Conservation (phyloP, 768 basidiomycete genomes). For the Tephrocybe sp. region DNA sequence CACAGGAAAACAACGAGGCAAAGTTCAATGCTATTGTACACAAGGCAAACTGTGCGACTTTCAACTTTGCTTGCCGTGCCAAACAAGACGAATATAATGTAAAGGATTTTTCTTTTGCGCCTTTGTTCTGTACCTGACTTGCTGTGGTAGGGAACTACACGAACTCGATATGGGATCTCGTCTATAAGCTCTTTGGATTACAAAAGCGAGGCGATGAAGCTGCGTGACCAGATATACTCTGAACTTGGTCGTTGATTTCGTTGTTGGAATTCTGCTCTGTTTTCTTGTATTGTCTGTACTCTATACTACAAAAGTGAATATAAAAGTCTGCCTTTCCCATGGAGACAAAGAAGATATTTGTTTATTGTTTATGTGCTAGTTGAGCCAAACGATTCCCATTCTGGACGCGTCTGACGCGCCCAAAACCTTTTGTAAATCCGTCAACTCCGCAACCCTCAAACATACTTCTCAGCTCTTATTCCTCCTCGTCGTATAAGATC, state of each 20-base stretch:
- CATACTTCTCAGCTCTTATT: conserved; percentile 7
- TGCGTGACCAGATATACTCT: conserved; percentile 59
- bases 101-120: conserved; percentile 23
- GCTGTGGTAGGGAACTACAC: conserved; percentile 63
- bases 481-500: not conserved
- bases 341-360: conserved; percentile 9
- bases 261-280: not conserved
- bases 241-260: conserved; percentile 47
- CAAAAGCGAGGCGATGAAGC: conserved; percentile 55
- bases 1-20: conserved; percentile 56
- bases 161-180: conserved; percentile 81
- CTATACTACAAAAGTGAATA: not conserved
- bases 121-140: not conserved
- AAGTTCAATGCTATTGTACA: conserved; percentile 59
- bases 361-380: conserved; percentile 13
- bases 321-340: conserved; percentile 8
- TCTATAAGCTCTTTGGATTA: conserved; percentile 67
- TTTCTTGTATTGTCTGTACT: conserved; percentile 1
- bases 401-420: conserved; percentile 25
- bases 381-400: conserved; percentile 19
- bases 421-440: conserved; percentile 3
- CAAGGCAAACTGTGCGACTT: conserved; percentile 64
- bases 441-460: conserved; percentile 4
- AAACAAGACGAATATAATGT: conserved; percentile 87
- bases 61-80: conserved; percentile 83